Evolutionary conservation across 1,139 yeast genomes (phyloP).

Genomic region (Hansenula sp.): DNA sequence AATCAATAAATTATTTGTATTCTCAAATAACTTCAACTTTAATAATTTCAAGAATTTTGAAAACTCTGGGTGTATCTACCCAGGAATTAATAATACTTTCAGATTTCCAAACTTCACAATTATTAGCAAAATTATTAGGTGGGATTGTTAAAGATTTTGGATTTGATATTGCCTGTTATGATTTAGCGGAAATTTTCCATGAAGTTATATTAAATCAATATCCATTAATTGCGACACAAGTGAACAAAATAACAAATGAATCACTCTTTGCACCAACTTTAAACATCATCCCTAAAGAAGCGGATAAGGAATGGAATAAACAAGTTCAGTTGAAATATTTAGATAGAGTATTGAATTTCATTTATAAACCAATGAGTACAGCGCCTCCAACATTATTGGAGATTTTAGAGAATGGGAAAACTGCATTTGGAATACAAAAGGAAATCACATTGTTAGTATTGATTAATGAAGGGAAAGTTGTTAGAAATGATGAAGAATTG

Average conservation of each 20-base stretch:
- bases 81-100: constrained; percentile 28
- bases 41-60: constrained; percentile 45
- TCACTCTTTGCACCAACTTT: constrained; percentile 19
- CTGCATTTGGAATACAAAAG: constrained; percentile 54
- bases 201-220: constrained; percentile 59
- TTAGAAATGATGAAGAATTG: constrained; percentile 11
- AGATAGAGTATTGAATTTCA: constrained; percentile 45
- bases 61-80: constrained; percentile 44
- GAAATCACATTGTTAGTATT: constrained; percentile 8
- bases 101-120: constrained; percentile 18
- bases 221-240: constrained; percentile 51
- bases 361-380: constrained; percentile 52
- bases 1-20: constrained; percentile 54
- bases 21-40: constrained; percentile 43
- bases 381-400: constrained; percentile 71
- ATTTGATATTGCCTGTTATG: constrained; percentile 59
- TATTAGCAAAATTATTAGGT: constrained; percentile 57
- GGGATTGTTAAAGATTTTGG: constrained; percentile 78
- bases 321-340: constrained; percentile 42
- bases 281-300: constrained; percentile 21
- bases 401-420: constrained; percentile 63
- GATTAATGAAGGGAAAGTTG: neutral
- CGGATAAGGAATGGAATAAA: constrained; percentile 24
- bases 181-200: constrained; percentile 65
- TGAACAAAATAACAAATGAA: constrained; percentile 25